Base-by-base conservation (phyloP, 2,329 filamentous ascomycete species). In the Chaetoscypha palmicola region DNA sequence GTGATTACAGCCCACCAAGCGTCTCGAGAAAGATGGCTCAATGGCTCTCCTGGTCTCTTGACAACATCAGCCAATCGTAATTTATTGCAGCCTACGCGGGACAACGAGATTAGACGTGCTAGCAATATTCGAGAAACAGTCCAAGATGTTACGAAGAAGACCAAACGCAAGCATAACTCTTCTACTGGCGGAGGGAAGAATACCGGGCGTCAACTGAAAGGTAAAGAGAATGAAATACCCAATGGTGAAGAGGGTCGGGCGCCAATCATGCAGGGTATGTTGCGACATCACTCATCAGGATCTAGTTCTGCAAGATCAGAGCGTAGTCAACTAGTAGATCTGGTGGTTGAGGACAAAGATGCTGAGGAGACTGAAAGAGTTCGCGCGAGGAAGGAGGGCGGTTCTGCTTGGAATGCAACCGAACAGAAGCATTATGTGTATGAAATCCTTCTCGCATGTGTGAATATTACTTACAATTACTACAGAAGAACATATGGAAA, bases 1-100 rank as follows among this genome's bases (percentile, higher is more conserved):
- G 91, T 97, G 21, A 90, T 97, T 53, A 91, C 90, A 24, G 90
- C 80, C 16, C 77, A 85, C 61, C 77, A 88, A 51, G 84, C 88
- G 12, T 73, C 82, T 22, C 74, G 79, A 44, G 83, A 90, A 47
- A 74, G 83, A 50, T 85, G 81, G 59, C 59, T 82, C 38, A 64
- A 67, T 44, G 55, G 66, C 38, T 66, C 70, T 35, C 76, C 76
- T 8, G 63, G 62, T 31, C 69, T 78, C 19, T 58, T 79, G 37
- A 76, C 74, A 2, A 70, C 72, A 19, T 72, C 73, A 5, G 72
- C 74, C 5, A 78, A 79, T 53, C 64, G 72, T 39, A 66, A 72
- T 45, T 54, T 76, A 38, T 58, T 76, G 31, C 72, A 79, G 53
- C 71, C 77, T 28, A 72, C 74, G 38, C 65, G 58, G 52, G 47